A percentile compares a stretch with the other conserved stretches of the same genome.
phyloP scores from a whole-genome alignment of 2,329 filamentous ascomycete genomes.

The Phialocephala subalpina region DNA sequence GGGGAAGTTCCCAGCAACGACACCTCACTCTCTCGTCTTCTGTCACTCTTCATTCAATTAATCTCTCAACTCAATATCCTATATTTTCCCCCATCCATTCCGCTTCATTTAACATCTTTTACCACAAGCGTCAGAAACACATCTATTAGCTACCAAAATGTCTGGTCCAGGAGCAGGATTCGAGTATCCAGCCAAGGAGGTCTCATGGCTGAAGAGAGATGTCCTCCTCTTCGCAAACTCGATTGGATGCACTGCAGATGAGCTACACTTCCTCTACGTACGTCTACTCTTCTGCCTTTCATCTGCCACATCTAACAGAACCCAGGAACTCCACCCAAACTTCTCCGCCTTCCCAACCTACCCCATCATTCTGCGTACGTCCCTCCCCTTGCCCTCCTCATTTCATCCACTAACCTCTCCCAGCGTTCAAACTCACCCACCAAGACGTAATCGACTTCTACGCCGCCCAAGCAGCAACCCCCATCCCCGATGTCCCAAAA shows the following conservation, averaged over 20 bases:
- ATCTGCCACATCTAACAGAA: constrained; percentile 8
- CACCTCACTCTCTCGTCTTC: constrained; percentile 1
- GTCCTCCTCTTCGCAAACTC: constrained; percentile 88
- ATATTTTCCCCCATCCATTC: not conserved
- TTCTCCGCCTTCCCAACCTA: constrained; percentile 87
- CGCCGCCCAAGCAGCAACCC: constrained; percentile 57
- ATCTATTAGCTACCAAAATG: constrained; percentile 34
- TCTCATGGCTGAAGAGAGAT: constrained; percentile 89
- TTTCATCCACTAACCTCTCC: constrained; percentile 19
- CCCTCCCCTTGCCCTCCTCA: not conserved
- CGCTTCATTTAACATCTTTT: not conserved
- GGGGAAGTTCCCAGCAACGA: constrained; percentile 28
- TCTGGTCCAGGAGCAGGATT: constrained; percentile 68
- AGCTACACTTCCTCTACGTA: constrained; percentile 94
- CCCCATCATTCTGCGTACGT: constrained; percentile 39
- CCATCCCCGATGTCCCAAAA: constrained; percentile 71
- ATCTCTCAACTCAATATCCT: not conserved
- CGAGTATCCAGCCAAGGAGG: constrained; percentile 78
- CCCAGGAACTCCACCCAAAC: constrained; percentile 84
- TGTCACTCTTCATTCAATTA: not conserved
- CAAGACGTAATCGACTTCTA: constrained; percentile 78
- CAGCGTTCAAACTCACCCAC: constrained; percentile 71
- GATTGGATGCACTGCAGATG: constrained; percentile 82
- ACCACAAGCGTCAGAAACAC: not conserved
- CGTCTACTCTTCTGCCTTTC: constrained; percentile 40